Conservation (phyloP, 1,139 yeast genomes). For the Saccharomyces hybrid region DNA sequence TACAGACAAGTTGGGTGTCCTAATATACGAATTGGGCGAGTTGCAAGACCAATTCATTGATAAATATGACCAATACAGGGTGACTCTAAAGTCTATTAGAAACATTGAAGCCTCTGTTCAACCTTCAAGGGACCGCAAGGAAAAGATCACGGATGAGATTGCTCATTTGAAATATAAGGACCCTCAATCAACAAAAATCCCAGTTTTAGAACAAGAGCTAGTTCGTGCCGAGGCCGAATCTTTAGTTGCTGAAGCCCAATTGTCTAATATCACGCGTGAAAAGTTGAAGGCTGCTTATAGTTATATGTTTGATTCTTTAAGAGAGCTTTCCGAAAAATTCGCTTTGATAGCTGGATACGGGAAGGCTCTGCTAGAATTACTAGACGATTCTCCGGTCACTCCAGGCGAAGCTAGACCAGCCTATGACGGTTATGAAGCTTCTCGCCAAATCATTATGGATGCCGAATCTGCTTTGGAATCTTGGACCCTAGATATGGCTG, state of each 20-base stretch:
- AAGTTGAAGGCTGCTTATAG: slow-evolving; percentile 78
- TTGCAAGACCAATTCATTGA: no score
- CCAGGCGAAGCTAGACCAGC: slow-evolving; percentile 91
- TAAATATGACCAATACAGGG: slow-evolving; percentile 79
- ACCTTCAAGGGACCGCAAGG: slow-evolving; percentile 82
- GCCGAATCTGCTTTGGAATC: slow-evolving; percentile 78
- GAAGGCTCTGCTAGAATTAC: slow-evolving; percentile 71
- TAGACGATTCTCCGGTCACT: slow-evolving; percentile 79
- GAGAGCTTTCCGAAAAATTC: slow-evolving; percentile 78
- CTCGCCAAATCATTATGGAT: slow-evolving; percentile 78
- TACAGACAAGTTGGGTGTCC: no score
- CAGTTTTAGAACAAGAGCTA: slow-evolving; percentile 77
- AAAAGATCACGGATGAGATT: slow-evolving; percentile 76
- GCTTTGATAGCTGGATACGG: slow-evolving; percentile 87
- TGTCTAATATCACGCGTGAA: slow-evolving; percentile 81
- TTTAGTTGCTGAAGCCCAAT: slow-evolving; percentile 83
- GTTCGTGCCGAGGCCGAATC: slow-evolving; percentile 91
- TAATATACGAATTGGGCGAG: no score
- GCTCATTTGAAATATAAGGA: slow-evolving; percentile 78
- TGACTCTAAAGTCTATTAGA: slow-evolving; percentile 71
- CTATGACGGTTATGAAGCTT: slow-evolving; percentile 81
- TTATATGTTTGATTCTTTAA: slow-evolving; percentile 74
- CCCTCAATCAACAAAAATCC: slow-evolving; percentile 75
- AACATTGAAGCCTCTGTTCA: slow-evolving; percentile 83
- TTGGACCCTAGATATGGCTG: slow-evolving; percentile 79